phyloP scores from a whole-genome alignment of 73 alveolate species.

The Uronychia setigera region DNA sequence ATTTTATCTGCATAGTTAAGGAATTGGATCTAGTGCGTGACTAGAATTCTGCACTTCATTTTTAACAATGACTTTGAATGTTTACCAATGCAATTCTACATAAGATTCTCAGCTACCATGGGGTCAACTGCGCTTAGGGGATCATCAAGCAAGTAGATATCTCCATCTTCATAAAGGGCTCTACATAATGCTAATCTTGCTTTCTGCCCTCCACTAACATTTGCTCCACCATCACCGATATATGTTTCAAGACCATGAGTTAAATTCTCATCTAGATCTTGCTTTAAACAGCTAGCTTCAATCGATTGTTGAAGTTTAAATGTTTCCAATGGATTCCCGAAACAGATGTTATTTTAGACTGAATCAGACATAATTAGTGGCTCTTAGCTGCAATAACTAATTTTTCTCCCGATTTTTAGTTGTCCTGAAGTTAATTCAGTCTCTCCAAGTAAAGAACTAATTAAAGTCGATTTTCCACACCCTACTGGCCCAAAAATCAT shows the following conservation, averaged over 20 bases:
- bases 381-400: conserved; percentile 54
- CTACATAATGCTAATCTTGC: conserved; percentile 95
- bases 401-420: neutral
- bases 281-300: conserved; percentile 28
- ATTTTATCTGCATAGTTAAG: conserved; percentile 28
- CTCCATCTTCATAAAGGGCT: conserved; percentile 68
- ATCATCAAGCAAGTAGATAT: conserved; percentile 58
- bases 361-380: conserved; percentile 52
- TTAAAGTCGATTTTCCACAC: conserved; percentile 73
- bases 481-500: conserved; percentile 81
- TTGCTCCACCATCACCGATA: conserved; percentile 96
- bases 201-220: conserved; percentile 97
- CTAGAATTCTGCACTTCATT: conserved; percentile 31
- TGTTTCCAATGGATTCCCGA: conserved; percentile 76
- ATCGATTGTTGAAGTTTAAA: conserved; percentile 54
- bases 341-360: conserved; percentile 87
- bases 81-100: conserved; percentile 10
- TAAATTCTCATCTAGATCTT: conserved; percentile 41
- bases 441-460: conserved; percentile 59
- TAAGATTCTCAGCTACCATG: conserved; percentile 13
- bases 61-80: conserved; percentile 1
- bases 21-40: conserved; percentile 39
- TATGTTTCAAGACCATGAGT: conserved; percentile 53
- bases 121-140: conserved; percentile 46
- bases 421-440: neutral